Evolutionary conservation across 495 filamentous ascomycete species (phyloP).

Genomic region (Talaromyces borbonicus): DNA sequence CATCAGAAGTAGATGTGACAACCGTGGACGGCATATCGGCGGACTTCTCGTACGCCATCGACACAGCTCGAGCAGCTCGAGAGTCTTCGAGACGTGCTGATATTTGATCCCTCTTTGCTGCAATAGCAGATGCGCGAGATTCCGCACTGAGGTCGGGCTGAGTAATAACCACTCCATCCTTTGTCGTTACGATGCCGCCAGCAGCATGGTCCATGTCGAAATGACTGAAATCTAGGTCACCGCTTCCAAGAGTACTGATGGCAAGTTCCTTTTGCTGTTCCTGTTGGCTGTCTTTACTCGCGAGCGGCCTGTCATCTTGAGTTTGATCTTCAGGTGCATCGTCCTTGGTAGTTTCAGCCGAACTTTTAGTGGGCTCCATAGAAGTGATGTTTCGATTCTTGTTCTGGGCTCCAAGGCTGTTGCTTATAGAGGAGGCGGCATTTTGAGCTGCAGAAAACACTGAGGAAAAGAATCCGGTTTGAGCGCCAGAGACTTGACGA

Average conservation of each 20-base stretch:
- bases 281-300: slow-evolving; percentile 12
- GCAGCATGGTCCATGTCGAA: slow-evolving; percentile 41
- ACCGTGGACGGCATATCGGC: slow-evolving; percentile 17
- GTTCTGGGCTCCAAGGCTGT: slow-evolving; percentile 57
- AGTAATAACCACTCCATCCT: slow-evolving; percentile 32
- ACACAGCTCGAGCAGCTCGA: slow-evolving; percentile 48
- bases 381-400: slow-evolving; percentile 25
- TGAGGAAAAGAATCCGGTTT: slow-evolving; percentile 79
- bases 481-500: slow-evolving; percentile 21
- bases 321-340: slow-evolving; percentile 12
- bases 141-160: slow-evolving; percentile 25
- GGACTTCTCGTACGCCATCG: slow-evolving; percentile 49
- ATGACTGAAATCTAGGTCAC: slow-evolving; percentile 79
- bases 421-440: slow-evolving; percentile 79
- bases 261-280: slow-evolving; percentile 59
- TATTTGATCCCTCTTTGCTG: slow-evolving; percentile 40
- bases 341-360: slow-evolving; percentile 5
- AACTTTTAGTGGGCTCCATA: slow-evolving; percentile 18
- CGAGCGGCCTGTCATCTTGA: slow-evolving; percentile 15
- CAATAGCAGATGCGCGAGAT: slow-evolving; percentile 27
- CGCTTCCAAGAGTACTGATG: slow-evolving; percentile 81
- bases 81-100: slow-evolving; percentile 47
- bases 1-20: slow-evolving; percentile 22
- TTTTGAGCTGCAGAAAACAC: slow-evolving; percentile 91
- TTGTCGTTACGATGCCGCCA: slow-evolving; percentile 27